Evolutionary conservation across 1,139 yeast genomes (phyloP), one percentile per base, ranked within the genome.

Genomic region (Debaryomyces coudertii): DNA sequence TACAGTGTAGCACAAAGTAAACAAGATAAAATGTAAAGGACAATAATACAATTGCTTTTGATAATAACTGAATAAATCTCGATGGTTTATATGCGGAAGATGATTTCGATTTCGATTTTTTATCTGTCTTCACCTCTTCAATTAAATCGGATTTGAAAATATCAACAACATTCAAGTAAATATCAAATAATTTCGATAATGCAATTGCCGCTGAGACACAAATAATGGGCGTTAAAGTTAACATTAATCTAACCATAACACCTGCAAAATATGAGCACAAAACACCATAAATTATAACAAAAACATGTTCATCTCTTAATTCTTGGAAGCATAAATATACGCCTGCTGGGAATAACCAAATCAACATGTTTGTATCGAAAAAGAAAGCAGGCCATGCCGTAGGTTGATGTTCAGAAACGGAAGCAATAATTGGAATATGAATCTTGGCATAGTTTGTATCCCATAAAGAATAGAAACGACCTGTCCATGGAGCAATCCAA

Each of bases 381-480:
- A 90, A 93, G 69, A 93, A 95, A 8, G 97, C 84, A 11, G 99
- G 96, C 99, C 99, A 95, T 9, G 99, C 97, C 20, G 99, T 93
- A 49, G 99, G 99, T 75, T 95, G 99, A 76, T 95, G 99, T 72
- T 95, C 99, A 11, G 97, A 89, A 43, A 95, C 99, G 2, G 98
- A 92, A 1, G 99, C 99, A 69, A 95, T 95, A 63, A 95, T 95
- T 44, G 99, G 99, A 60, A 95, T 95, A 66, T 95, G 99, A 55
- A 93, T 88, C 74, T 90, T 93, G 52, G 99, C 99, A 62, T 95
- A 95, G 64, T 81, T 87, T 4, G 99, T 93, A 66, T 95, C 99
- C 99, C 99, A 95, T 56, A 95, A 75, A 4, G 98, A 92, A 72
- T 95, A 95, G 76, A 95, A 95, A 69, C 99, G 87, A 54, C 99